Base-by-base conservation (phyloP, 176 grass and related monocot species). In the Eragrostis curvula region DNA sequence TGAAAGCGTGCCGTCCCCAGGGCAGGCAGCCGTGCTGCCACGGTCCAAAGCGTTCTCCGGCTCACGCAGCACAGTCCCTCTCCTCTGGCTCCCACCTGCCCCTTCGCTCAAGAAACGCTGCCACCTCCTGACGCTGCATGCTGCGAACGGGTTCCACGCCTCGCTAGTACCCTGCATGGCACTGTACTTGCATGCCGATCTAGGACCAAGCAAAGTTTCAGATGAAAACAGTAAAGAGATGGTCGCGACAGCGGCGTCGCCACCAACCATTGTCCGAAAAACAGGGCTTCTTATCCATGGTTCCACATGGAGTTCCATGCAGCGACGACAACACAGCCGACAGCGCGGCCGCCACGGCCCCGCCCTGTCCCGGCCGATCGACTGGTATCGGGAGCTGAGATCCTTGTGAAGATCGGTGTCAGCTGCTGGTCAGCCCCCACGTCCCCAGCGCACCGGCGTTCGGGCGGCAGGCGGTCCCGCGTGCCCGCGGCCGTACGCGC, bases 281-380 rank as follows among this genome's bases (percentile, higher is more conserved):
- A 13, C 25, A 10, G 46, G n/a, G 6, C 47, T 48, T 28, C n/a
- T 55, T 67, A 57, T 75, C 27, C 36, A n/a, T 1, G 48, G 40
- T 48, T 70, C 21, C 41, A 60, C 46, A 73, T 79, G 83, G 48
- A 36, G 44, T 32, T 52, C 8, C 45, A 5, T 9, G 6, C 49
- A 44, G 63, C 52, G 71, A 53, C 75, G 83, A 74, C 75, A 79
- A 5, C 76, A n/a, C 60, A 60, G 46, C 66, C 75, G 83, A 74
- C 75, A 79, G 8, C 76, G 30, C 60, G 69, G 46, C 66, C 74
- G 74, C 74, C 74, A 13, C 12, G 76, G 58, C 77, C 84, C 69
- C 69, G 20, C 20, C 48, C 0, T 86, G 84, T n/a, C 32, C 32
- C 32, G 32, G n/a, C n/a, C n/a, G 48, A 69, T 24, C 42, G 69